Evolutionary conservation across 2,329 filamentous ascomycete genomes (phyloP), one percentile per base, ranked within the genome.

Genomic region (Cercospora sojina): DNA sequence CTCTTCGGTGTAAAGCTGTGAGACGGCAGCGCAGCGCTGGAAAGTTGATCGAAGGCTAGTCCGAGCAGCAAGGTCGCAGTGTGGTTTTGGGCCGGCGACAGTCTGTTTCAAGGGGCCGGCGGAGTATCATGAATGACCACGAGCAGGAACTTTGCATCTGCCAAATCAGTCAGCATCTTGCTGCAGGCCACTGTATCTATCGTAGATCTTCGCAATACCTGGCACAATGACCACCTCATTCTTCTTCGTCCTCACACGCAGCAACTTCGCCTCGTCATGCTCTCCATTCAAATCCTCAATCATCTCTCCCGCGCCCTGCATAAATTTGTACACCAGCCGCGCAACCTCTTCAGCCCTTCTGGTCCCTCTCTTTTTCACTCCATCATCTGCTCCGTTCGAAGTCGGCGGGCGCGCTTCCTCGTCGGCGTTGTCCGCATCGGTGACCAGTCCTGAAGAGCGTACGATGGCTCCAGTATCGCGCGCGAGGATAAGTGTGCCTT

Each of bases 181-280:
- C n/a, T n/a, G n/a, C n/a, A n/a, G n/a, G n/a, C n/a, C n/a, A n/a
- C n/a, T n/a, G n/a, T n/a, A n/a, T n/a, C n/a, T n/a, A n/a, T n/a
- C n/a, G n/a, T n/a, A n/a, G n/a, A n/a, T n/a, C n/a, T 59, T 27
- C 18, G 65, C 78, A 56, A 56, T 76, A 84, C 83, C 83, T 62
- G 91, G 91, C 20, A 94, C 90, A 74, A 95, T 91, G 66, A 95
- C 90, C 69, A 95, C 81, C 78, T 96, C 92, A 73, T 93, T 90
- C 78, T 91, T 93, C 82, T 89, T 92, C n/a, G 91, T 94, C 70
- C 92, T 86, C 70, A 96, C 77, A 69, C 91, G 85, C 60, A 95
- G 79, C 57, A 95, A 82, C 79, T 89, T 92, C 69, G 93, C 79
- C 76, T 93, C 91, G 74, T 95, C 91, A 84, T 90, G 87, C 80